phyloP scores from a whole-genome alignment of 2,329 filamentous ascomycete genomes.

The Tolypocladium amazonense region DNA sequence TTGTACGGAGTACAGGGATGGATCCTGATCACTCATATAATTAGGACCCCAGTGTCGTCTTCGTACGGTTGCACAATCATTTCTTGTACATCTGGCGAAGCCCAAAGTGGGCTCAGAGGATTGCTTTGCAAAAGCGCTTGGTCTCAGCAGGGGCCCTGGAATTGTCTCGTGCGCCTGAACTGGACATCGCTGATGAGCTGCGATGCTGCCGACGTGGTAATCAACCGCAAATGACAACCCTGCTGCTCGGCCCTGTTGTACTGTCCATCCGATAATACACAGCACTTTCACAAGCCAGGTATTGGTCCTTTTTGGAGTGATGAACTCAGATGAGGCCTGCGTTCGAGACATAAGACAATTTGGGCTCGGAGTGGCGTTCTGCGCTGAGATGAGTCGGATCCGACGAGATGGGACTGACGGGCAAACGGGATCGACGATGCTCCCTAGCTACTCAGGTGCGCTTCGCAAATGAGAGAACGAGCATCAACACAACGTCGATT shows the following conservation, averaged over 20 bases:
- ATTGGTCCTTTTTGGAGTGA: neutral
- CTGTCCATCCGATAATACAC: neutral
- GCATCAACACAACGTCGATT: neutral
- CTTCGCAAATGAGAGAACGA: neutral
- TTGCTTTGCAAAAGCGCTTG: neutral
- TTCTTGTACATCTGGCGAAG: neutral
- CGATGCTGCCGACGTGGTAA: neutral
- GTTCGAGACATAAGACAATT: too few species aligned
- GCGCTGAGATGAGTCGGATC: too few species aligned
- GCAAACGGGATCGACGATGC: too few species aligned
- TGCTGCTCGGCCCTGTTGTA: neutral
- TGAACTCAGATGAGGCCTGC: neutral
- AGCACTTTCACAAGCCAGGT: neutral
- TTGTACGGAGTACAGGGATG: too few species aligned
- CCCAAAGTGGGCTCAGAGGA: neutral
- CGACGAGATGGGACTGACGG: too few species aligned
- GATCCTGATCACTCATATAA: neutral
- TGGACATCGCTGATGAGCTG: neutral
- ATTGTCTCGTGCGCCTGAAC: neutral
- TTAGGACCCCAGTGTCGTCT: neutral
- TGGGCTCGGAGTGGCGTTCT: too few species aligned
- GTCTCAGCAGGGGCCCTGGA: neutral
- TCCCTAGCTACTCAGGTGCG: neutral
- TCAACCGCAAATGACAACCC: neutral
- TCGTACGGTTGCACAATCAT: neutral